Evolutionary conservation across 768 basidiomycete species (phyloP).

Genomic region (Nidularia sp.): DNA sequence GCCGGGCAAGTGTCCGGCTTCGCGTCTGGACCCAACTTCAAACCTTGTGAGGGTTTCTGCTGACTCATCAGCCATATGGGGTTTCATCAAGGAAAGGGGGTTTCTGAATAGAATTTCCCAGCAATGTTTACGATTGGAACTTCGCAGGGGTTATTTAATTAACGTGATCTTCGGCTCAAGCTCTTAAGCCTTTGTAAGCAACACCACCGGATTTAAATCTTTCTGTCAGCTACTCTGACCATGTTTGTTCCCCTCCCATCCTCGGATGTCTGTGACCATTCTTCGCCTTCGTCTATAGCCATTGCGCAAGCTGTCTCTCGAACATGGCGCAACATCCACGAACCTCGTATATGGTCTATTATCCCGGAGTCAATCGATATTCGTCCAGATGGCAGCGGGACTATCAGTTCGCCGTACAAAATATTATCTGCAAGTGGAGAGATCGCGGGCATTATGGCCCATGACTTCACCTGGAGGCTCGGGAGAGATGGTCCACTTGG

Average conservation of each 20-base stretch:
- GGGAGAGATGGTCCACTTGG: not conserved
- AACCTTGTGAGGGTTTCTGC: too few species aligned
- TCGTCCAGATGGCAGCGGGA: not conserved
- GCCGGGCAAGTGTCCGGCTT: too few species aligned
- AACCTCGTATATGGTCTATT: not conserved
- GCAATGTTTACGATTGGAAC: too few species aligned
- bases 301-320: constrained; percentile 1
- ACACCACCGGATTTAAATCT: too few species aligned
- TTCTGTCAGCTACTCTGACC: too few species aligned
- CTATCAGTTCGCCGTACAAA: not conserved
- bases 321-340: not conserved
- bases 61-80: too few species aligned
- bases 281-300: not conserved
- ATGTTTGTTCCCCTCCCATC: constrained; percentile 2
- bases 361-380: not conserved
- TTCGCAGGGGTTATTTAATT: too few species aligned
- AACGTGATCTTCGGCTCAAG: too few species aligned
- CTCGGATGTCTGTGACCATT: not conserved
- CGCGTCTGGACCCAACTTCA: too few species aligned
- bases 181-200: too few species aligned
- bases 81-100: too few species aligned
- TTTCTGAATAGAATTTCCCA: too few species aligned
- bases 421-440: not conserved
- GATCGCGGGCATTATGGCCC: not conserved
- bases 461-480: constrained; percentile 1